Evolutionary conservation across 768 basidiomycete genomes (phyloP).

Genomic region (Mrakia blollopis): DNA sequence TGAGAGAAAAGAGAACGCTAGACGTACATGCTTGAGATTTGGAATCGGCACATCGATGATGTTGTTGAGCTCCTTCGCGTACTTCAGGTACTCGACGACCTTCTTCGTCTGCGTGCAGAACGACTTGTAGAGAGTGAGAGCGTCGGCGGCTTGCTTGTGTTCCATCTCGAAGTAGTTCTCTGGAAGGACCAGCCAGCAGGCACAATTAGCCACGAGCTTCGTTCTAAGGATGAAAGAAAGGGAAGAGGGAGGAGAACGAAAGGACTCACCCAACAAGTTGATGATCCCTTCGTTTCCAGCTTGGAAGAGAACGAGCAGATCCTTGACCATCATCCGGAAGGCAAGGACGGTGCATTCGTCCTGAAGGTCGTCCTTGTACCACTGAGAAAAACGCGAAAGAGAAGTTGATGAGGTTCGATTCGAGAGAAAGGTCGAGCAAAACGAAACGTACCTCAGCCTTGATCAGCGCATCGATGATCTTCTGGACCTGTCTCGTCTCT

Average conservation of each 20-base stretch:
- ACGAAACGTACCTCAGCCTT: conserved; percentile 74
- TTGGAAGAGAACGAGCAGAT: conserved; percentile 89
- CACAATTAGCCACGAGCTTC: no score
- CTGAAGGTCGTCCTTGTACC: conserved; percentile 87
- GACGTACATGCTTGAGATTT: conserved; percentile 70
- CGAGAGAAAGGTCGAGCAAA: not conserved
- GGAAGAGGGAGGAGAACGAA: conserved; percentile 1
- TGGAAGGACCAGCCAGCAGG: conserved; percentile 30
- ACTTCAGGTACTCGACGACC: conserved; percentile 80
- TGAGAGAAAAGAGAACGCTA: not conserved
- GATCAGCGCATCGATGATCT: conserved; percentile 78
- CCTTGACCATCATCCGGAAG: conserved; percentile 89
- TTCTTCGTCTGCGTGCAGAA: conserved; percentile 92
- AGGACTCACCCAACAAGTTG: conserved; percentile 50
- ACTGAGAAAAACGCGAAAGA: conserved; percentile 50
- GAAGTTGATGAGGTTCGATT: not conserved
- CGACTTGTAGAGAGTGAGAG: conserved; percentile 79
- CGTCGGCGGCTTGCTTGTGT: conserved; percentile 77
- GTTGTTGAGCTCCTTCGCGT: conserved; percentile 89
- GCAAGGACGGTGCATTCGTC: conserved; percentile 86
- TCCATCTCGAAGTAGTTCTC: conserved; percentile 99
- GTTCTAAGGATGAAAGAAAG: not conserved
- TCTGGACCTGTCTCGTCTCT: conserved; percentile 86
- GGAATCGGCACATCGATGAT: conserved; percentile 90
- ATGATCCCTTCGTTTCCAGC: conserved; percentile 89